Evolutionary conservation across 805 yeast genomes (phyloP).

Genomic region (Priceomyces carsonii): DNA sequence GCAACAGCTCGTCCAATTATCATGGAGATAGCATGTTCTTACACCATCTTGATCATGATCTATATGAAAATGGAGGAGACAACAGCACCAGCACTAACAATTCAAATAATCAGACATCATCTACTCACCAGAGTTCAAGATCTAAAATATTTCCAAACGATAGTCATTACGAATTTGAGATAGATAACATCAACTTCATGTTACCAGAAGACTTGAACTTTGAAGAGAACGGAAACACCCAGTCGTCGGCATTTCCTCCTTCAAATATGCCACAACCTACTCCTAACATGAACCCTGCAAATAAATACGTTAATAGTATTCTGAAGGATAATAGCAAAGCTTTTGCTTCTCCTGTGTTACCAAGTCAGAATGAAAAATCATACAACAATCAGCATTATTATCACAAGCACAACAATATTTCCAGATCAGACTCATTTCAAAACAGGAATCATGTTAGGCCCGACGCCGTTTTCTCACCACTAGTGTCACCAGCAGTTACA

Average conservation of each 20-base stretch:
- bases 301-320: conserved; percentile 1
- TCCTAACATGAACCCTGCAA: conserved; percentile 24
- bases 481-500: conserved; percentile 74
- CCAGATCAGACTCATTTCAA: conserved; percentile 14
- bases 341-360: conserved; percentile 37
- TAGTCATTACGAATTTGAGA: conserved; percentile 21
- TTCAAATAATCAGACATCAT: conserved; percentile 10
- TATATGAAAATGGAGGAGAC: conserved; percentile 19
- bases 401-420: conserved; percentile 27
- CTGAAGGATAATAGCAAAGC: conserved; percentile 7
- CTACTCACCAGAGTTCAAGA: background rate
- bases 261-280: conserved; percentile 21
- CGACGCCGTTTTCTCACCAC: conserved; percentile 70
- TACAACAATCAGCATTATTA: conserved; percentile 42
- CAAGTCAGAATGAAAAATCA: conserved; percentile 42
- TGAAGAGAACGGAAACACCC: conserved; percentile 6
- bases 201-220: conserved; percentile 19
- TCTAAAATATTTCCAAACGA: conserved; percentile 1
- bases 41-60: conserved; percentile 29
- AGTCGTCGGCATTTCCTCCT: conserved; percentile 30
- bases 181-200: conserved; percentile 26
- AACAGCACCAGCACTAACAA: conserved; percentile 9
- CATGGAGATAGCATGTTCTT: conserved; percentile 27
- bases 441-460: conserved; percentile 44
- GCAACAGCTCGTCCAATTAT: conserved; percentile 12